These are phyloP conservation scores for Byssothecium circinans DNA, from an alignment of 2,329 filamentous ascomycete genomes.

Conservation along the genomic window DNA sequence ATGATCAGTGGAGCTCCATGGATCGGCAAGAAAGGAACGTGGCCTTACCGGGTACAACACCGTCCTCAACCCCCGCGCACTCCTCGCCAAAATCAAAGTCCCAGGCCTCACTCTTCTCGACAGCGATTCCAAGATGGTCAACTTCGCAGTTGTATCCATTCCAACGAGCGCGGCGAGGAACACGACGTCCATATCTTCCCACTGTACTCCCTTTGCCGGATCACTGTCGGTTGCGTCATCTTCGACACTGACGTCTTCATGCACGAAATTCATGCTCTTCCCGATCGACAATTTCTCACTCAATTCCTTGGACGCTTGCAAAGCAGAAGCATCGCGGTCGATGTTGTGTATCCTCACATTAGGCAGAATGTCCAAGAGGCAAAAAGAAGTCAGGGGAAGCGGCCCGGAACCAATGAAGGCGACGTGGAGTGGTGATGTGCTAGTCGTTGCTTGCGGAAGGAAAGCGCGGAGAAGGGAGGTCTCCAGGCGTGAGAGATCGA, in stretches of 20 bases:
- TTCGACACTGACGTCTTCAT: slow-evolving; percentile 34
- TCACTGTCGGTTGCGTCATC: neutral
- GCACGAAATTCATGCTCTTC: slow-evolving; percentile 43
- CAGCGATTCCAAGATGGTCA: slow-evolving; percentile 43
- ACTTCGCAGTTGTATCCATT: slow-evolving; percentile 46
- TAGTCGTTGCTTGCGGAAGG: slow-evolving; percentile 11
- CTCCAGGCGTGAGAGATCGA: slow-evolving; percentile 53
- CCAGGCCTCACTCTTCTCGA: slow-evolving; percentile 46
- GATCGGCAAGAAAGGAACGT: neutral
- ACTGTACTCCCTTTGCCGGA: slow-evolving; percentile 12
- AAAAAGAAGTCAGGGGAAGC: slow-evolving; percentile 53
- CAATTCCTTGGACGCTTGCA: slow-evolving; percentile 36
- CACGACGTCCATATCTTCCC: slow-evolving; percentile 49
- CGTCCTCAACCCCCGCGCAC: slow-evolving; percentile 48
- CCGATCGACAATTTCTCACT: slow-evolving; percentile 27
- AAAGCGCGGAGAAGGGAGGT: slow-evolving; percentile 47
- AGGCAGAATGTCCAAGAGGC: slow-evolving; percentile 44
- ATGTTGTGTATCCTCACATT: slow-evolving; percentile 45
- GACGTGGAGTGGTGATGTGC: slow-evolving; percentile 34
- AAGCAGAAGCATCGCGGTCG: slow-evolving; percentile 44
- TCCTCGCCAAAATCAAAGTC: slow-evolving; percentile 51
- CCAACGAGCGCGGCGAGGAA: slow-evolving; percentile 57
- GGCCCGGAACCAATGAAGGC: slow-evolving; percentile 57
- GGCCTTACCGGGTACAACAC: slow-evolving; percentile 52
- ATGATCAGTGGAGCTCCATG: neutral